phyloP scores from a whole-genome alignment of 2,329 filamentous ascomycete species.

The Cercospora zeina region DNA sequence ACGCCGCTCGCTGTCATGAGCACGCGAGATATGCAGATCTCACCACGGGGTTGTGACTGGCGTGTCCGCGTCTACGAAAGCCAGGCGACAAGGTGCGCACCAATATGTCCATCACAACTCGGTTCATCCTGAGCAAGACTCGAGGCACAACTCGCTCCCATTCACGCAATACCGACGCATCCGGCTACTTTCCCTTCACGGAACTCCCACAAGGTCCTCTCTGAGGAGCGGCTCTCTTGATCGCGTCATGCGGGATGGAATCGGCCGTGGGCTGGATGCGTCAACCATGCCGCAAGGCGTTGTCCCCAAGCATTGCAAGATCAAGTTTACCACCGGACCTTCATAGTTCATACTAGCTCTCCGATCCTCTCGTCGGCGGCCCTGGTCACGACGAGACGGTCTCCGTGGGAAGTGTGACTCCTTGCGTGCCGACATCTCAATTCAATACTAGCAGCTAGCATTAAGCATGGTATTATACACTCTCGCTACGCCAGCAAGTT shows the following conservation, averaged over 20 bases:
- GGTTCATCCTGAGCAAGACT: background rate
- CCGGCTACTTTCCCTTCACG: constrained; percentile 34
- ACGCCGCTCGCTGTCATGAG: too few relatives aligned
- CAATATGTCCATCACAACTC: too few relatives aligned
- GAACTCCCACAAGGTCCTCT: constrained; percentile 36
- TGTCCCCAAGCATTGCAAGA: constrained; percentile 31
- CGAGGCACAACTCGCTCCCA: background rate
- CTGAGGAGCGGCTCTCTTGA: constrained; percentile 35
- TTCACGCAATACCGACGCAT: constrained; percentile 31
- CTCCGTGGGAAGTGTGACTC: constrained; percentile 37
- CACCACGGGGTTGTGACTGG: background rate
- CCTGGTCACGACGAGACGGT: constrained; percentile 18
- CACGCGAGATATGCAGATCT: background rate
- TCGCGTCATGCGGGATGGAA: constrained; percentile 36
- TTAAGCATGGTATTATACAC: background rate
- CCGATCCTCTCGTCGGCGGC: constrained; percentile 19
- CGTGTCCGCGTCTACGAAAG: background rate
- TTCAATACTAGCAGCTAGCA: background rate
- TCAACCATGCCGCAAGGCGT: constrained; percentile 22
- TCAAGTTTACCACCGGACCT: constrained; percentile 35
- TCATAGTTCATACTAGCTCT: constrained; percentile 39
- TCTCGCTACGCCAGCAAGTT: background rate
- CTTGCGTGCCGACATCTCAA: constrained; percentile 35
- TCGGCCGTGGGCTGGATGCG: constrained; percentile 35
- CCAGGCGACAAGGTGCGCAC: background rate